These are phyloP conservation scores for Aureobasidium musti DNA, from an alignment of 2,329 filamentous ascomycete genomes.

Conservation along the genomic window DNA sequence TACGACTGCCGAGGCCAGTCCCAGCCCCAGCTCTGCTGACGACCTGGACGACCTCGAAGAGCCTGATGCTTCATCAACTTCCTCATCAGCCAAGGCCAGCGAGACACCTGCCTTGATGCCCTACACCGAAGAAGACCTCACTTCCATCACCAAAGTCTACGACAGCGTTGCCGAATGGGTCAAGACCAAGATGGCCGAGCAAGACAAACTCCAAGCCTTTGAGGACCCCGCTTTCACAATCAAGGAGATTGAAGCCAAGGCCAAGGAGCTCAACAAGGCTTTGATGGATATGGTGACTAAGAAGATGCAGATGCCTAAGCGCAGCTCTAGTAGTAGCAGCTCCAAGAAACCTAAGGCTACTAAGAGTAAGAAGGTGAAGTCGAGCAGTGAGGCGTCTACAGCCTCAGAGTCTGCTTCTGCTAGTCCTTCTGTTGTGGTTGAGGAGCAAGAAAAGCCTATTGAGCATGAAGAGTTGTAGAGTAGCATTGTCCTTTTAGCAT, in stretches of 20 bases:
- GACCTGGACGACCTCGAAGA: constrained; percentile 78
- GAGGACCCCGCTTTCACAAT: constrained; percentile 74
- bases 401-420: constrained; percentile 12
- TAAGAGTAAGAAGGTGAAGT: constrained; percentile 40
- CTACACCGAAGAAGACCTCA: constrained; percentile 73
- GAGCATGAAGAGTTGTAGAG: constrained; percentile 31
- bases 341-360: constrained; percentile 41
- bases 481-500: not conserved
- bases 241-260: constrained; percentile 69
- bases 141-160: constrained; percentile 62
- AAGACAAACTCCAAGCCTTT: constrained; percentile 67
- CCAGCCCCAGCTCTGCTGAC: constrained; percentile 51
- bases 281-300: constrained; percentile 71
- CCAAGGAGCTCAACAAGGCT: constrained; percentile 69
- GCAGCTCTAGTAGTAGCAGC: constrained; percentile 36
- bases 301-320: constrained; percentile 55
- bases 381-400: constrained; percentile 14
- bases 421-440: constrained; percentile 2
- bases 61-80: constrained; percentile 54
- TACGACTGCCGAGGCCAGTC: constrained; percentile 45
- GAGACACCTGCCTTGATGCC: constrained; percentile 60
- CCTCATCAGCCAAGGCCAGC: constrained; percentile 43
- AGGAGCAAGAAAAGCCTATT: constrained; percentile 22
- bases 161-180: constrained; percentile 72
- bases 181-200: constrained; percentile 66